phyloP scores from a whole-genome alignment of 1,139 yeast species.

The Taphrina betulina region DNA sequence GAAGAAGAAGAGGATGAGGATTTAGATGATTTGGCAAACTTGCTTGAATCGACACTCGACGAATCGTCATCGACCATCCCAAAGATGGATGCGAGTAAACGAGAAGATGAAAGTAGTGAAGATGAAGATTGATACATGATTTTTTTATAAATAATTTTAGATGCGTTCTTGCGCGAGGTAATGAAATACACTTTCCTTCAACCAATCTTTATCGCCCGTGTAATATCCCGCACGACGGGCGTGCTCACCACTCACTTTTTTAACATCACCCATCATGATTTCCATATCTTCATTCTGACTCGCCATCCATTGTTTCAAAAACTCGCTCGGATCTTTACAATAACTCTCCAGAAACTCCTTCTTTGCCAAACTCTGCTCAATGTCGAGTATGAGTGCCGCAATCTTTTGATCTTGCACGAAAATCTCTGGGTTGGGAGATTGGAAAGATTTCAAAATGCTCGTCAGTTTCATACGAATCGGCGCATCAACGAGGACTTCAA shows the following conservation, averaged over 20 bases:
- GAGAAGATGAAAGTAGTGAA: conserved; percentile 27
- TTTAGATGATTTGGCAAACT: conserved; percentile 24
- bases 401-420: conserved; percentile 61
- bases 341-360: conserved; percentile 72
- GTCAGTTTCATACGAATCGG: conserved; percentile 51
- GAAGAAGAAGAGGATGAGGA: conserved; percentile 26
- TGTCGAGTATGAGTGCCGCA: conserved; percentile 61
- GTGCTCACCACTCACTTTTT: conserved; percentile 79
- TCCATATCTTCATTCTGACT: conserved; percentile 73
- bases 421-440: conserved; percentile 54
- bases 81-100: not conserved
- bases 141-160: not conserved
- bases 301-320: conserved; percentile 69
- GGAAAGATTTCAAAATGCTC: conserved; percentile 24
- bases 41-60: conserved; percentile 30
- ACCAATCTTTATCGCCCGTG: conserved; percentile 35
- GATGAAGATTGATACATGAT: conserved; percentile 19
- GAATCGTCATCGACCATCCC: conserved; percentile 2
- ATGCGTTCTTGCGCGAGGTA: conserved; percentile 35
- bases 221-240: conserved; percentile 55
- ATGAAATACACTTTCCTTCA: conserved; percentile 39
- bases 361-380: conserved; percentile 63
- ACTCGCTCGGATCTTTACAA: conserved; percentile 72
- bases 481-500: conserved; percentile 62
- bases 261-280: conserved; percentile 67